phyloP scores from a whole-genome alignment of 139 green algal genomes.

The Pseudopediastrum boryanum region DNA sequence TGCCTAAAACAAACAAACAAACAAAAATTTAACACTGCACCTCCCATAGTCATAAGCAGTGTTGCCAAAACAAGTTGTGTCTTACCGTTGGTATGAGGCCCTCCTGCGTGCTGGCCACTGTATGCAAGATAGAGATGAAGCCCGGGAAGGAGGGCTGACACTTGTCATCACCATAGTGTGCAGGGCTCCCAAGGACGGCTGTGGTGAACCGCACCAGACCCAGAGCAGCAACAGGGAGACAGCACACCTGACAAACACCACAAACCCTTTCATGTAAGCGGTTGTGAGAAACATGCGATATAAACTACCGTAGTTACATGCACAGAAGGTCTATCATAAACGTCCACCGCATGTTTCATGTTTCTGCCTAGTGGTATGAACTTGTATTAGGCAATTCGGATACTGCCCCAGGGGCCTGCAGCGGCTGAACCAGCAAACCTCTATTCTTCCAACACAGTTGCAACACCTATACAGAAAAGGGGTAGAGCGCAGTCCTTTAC shows the following conservation, averaged over 20 bases:
- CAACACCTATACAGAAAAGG: no score
- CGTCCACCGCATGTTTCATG: background rate
- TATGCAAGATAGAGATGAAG: constrained; percentile 22
- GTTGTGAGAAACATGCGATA: background rate
- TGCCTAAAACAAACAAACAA: background rate
- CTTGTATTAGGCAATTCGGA: background rate
- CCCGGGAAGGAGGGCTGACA: constrained; percentile 2
- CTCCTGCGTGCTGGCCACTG: constrained; percentile 21
- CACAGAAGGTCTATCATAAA: background rate
- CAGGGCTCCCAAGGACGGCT: background rate
- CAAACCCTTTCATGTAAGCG: background rate
- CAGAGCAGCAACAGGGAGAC: constrained; percentile 13
- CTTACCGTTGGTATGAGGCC: constrained; percentile 23
- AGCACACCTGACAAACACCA: background rate
- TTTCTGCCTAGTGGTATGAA: background rate
- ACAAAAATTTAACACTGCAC: background rate
- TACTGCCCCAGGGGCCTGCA: background rate
- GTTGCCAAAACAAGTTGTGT: background rate
- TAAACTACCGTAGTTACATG: background rate
- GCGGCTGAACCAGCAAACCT: constrained; percentile 7
- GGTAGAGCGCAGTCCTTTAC: no score
- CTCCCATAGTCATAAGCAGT: background rate
- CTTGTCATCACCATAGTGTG: constrained; percentile 19
- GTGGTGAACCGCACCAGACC: constrained; percentile 20
- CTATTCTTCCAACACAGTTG: no score